A percentile compares a stretch with the other conserved stretches of the same genome.
Conservation (phyloP, 345 rosid species). For the Clausena lansium region DNA sequence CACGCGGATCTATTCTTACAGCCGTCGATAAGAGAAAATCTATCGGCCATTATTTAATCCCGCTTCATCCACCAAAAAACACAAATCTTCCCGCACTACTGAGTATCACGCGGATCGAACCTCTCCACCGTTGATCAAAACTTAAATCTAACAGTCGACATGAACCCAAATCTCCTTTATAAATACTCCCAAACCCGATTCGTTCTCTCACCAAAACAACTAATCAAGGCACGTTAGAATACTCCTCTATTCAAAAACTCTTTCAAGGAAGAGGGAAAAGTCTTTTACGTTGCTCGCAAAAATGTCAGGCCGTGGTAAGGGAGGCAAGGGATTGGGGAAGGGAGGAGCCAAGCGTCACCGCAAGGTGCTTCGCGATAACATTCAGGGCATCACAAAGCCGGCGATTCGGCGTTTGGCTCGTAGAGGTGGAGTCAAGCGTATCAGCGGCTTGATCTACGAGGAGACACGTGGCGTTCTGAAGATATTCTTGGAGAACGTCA, state of each 20-base stretch:
- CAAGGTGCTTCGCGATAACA: constrained; percentile 57
- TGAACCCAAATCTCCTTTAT: neutral
- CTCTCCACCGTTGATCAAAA: neutral
- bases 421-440: constrained; percentile 55
- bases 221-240: no score
- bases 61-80: neutral
- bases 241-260: no score
- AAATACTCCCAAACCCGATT: neutral
- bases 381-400: constrained; percentile 55
- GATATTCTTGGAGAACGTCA: constrained; percentile 57
- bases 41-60: neutral
- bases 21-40: constrained; percentile 5
- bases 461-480: constrained; percentile 55
- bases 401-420: constrained; percentile 53
- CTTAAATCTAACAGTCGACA: neutral
- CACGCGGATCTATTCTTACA: neutral
- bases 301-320: constrained; percentile 65
- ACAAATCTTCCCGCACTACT: neutral
- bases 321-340: constrained; percentile 61
- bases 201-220: neutral
- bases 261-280: neutral
- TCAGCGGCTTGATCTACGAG: constrained; percentile 53
- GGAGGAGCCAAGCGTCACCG: constrained; percentile 61
- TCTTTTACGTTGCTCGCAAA: neutral
- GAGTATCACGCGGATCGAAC: neutral